A percentile compares a stretch with the other conserved stretches of the same genome.
phyloP scores from a whole-genome alignment of 2,329 filamentous ascomycete genomes.

The Colletotrichum sp. region DNA sequence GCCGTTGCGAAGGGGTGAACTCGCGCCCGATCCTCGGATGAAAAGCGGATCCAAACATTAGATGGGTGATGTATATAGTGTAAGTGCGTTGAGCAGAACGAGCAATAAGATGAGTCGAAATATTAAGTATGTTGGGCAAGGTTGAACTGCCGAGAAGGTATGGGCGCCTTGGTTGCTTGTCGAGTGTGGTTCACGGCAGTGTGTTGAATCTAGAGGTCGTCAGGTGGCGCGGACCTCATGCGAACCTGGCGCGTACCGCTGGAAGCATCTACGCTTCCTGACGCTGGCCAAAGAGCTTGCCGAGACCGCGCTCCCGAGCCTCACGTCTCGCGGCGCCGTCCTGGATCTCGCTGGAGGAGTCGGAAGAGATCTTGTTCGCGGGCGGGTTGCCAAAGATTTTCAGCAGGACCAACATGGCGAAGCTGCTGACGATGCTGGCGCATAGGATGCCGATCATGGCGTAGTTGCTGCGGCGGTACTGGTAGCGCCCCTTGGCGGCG shows the following conservation, averaged over 20 bases:
- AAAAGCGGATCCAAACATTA: constrained; percentile 31
- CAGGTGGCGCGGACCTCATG: constrained; percentile 21
- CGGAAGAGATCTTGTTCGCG: constrained; percentile 47
- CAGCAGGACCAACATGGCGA: constrained; percentile 71
- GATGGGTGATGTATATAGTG: constrained; percentile 19
- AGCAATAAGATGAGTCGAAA: constrained; percentile 7
- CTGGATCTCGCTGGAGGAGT: constrained; percentile 51
- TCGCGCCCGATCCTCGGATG: constrained; percentile 25
- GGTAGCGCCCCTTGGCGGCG: constrained; percentile 67
- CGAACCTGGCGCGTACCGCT: constrained; percentile 21
- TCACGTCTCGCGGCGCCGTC: constrained; percentile 68
- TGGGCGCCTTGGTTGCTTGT: neutral
- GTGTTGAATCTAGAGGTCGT: constrained; percentile 1
- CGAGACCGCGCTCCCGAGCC: constrained; percentile 62
- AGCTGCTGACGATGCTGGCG: constrained; percentile 75
- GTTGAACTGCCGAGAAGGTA: constrained; percentile 38
- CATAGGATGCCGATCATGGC: constrained; percentile 87
- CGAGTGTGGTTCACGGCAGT: neutral
- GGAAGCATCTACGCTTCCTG: constrained; percentile 26
- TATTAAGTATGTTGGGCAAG: constrained; percentile 27
- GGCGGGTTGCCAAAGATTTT: constrained; percentile 61
- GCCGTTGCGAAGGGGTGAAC: neutral
- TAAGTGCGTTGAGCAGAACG: neutral
- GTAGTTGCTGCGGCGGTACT: constrained; percentile 84
- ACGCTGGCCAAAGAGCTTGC: constrained; percentile 38